Evolutionary conservation across 352 stramenopile species (phyloP).

Genomic region (Phytophthora agathidicida): DNA sequence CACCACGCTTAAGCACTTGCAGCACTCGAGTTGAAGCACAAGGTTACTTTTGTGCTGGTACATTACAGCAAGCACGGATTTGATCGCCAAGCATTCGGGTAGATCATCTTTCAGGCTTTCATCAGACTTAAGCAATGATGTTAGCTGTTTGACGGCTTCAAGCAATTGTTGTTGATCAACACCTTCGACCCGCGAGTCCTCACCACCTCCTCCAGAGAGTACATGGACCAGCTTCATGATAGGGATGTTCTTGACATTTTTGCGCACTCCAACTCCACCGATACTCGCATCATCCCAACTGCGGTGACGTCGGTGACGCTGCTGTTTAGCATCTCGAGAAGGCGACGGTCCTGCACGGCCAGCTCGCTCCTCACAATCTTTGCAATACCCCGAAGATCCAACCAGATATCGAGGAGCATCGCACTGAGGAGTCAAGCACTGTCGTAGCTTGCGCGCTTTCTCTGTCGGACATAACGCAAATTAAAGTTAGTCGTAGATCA

Average conservation of each 20-base stretch:
- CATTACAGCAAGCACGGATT: constrained; percentile 70
- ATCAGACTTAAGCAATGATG: constrained; percentile 54
- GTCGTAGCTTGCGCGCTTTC: constrained; percentile 44
- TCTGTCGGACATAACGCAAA: constrained; percentile 33
- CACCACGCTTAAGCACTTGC: constrained; percentile 76
- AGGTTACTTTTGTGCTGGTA: constrained; percentile 50
- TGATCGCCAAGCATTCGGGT: constrained; percentile 65
- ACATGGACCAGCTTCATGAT: constrained; percentile 48
- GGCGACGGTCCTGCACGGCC: background rate
- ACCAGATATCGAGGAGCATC: constrained; percentile 73
- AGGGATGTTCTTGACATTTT: constrained; percentile 49
- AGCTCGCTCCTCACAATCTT: constrained; percentile 52
- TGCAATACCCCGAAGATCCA: constrained; percentile 63
- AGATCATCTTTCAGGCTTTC: constrained; percentile 79
- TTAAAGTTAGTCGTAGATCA: background rate
- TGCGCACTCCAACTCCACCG: constrained; percentile 25
- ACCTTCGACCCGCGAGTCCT: constrained; percentile 20
- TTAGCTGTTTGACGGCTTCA: constrained; percentile 51
- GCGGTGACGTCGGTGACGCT: constrained; percentile 45
- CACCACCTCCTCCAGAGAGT: constrained; percentile 24
- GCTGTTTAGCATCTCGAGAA: constrained; percentile 15
- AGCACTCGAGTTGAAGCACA: constrained; percentile 78
- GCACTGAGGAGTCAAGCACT: constrained; percentile 72
- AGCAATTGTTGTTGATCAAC: constrained; percentile 39
- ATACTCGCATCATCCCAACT: constrained; percentile 49